A percentile compares a stretch with the other conserved stretches of the same genome.
These are phyloP conservation scores for Pouteria glomerata DNA, from an alignment of 148 eudicot genomes.

Conservation along the genomic window DNA sequence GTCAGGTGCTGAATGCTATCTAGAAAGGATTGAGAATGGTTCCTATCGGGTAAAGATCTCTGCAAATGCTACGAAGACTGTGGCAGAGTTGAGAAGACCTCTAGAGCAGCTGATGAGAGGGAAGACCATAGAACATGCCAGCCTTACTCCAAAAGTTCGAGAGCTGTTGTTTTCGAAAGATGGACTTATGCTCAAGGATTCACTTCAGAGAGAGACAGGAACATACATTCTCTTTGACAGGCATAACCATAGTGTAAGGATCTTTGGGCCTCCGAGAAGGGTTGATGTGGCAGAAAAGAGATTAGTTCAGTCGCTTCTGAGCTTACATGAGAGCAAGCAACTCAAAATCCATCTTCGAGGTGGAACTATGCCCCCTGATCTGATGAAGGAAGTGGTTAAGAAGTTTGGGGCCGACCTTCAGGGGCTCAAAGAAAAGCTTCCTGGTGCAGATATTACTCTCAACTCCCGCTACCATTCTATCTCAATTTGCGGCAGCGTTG, in stretches of 20 bases:
- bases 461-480: slow-evolving; percentile 61
- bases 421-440: slow-evolving; percentile 61
- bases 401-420: slow-evolving; percentile 72
- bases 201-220: slow-evolving; percentile 65
- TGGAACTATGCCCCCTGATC: slow-evolving; percentile 46
- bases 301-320: slow-evolving; percentile 47
- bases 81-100: slow-evolving; percentile 75
- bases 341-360: slow-evolving; percentile 75
- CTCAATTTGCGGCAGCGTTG: slow-evolving; percentile 48
- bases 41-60: slow-evolving; percentile 67
- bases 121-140: slow-evolving; percentile 45
- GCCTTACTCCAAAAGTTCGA: slow-evolving; percentile 54
- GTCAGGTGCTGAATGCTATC: slow-evolving; percentile 63
- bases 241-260: slow-evolving; percentile 46
- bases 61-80: slow-evolving; percentile 76
- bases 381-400: slow-evolving; percentile 88
- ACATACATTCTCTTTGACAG: slow-evolving; percentile 58
- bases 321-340: slow-evolving; percentile 54
- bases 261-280: slow-evolving; percentile 55
- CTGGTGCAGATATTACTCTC: slow-evolving; percentile 52
- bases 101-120: slow-evolving; percentile 79
- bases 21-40: slow-evolving; percentile 54
- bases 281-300: slow-evolving; percentile 42
- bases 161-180: slow-evolving; percentile 61
- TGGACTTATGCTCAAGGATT: slow-evolving; percentile 47